Percentiles rank a stretch among this genome's conserved stretches.
These are phyloP conservation scores for Russula ochroleuca DNA, from an alignment of 768 basidiomycete species.

Conservation along the genomic window DNA sequence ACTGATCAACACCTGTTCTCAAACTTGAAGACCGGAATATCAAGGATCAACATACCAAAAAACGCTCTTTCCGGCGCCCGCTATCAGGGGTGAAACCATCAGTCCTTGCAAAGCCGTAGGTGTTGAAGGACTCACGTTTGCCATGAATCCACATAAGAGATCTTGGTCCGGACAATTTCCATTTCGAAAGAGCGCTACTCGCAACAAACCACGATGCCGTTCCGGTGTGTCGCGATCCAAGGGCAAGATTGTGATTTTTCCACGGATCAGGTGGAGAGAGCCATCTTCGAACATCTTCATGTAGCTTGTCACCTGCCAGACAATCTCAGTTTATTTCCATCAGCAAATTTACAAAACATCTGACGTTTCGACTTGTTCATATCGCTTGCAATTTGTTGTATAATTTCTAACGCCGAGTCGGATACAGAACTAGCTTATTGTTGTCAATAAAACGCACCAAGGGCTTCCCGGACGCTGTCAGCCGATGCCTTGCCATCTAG, in stretches of 20 bases:
- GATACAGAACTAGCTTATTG: neutral
- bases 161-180: neutral
- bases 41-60: neutral
- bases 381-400: neutral
- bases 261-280: conserved; percentile 6
- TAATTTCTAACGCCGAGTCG: neutral
- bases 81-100: neutral
- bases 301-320: neutral
- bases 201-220: neutral
- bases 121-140: neutral
- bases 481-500: neutral
- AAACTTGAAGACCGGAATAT: neutral
- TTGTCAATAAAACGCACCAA: neutral
- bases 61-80: neutral
- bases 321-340: neutral
- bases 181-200: neutral
- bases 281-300: neutral
- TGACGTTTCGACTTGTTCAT: neutral
- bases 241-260: neutral
- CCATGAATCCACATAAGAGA: neutral
- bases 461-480: neutral
- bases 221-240: neutral
- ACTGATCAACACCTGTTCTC: neutral
- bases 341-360: neutral
- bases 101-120: neutral